Base-by-base conservation (phyloP, 129 eudicot species). In the Flaveria trinervia region DNA sequence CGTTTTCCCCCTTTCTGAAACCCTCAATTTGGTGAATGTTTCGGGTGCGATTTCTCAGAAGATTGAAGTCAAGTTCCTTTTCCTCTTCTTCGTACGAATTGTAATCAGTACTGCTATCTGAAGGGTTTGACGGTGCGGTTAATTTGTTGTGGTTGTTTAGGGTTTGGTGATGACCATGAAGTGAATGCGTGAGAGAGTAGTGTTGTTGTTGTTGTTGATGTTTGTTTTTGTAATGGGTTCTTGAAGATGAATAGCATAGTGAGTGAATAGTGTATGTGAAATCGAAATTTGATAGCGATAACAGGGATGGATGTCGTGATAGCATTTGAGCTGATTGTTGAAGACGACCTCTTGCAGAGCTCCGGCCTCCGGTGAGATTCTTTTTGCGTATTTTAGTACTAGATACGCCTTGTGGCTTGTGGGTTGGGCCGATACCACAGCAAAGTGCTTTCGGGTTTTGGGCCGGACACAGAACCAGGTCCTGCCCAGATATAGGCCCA, bases 11-110 rank as follows among this genome's bases (percentile, higher is more conserved):
- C 16, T 60, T 84, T 71, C 69, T 81, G 45, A 65, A 68, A 79
- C 52, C 79, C 72, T 80, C 86, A 20, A 57, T 69, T 79, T 74
- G 62, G 33, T 75, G 69, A 74, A 15, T 43, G 13, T 80, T 73
- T 57, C 66, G 1, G 20, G 41, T 36, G 41, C 5, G 41, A 36
- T 36, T 36, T 36, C 41, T 36, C 41, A 36, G 41, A 36, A 28
- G 28, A 12, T 14, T 49, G 13, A 16, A 79, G 73, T 57, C 41
- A 64, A 49, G 17, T 23, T 65, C 67, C 3, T 16, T 46, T 23
- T 79, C 73, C 0, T 16, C 22, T 1, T 15, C 56, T 61, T 36
- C 30, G 62, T 1, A 55, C 15, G 45, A n/a, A 77, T 16, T 22
- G 22, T 1, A 11, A 55, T 68, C 57, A 10, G 30, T 77, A 17